Conservation (phyloP, 768 basidiomycete genomes). For the Leucosporidium creatinivorum region DNA sequence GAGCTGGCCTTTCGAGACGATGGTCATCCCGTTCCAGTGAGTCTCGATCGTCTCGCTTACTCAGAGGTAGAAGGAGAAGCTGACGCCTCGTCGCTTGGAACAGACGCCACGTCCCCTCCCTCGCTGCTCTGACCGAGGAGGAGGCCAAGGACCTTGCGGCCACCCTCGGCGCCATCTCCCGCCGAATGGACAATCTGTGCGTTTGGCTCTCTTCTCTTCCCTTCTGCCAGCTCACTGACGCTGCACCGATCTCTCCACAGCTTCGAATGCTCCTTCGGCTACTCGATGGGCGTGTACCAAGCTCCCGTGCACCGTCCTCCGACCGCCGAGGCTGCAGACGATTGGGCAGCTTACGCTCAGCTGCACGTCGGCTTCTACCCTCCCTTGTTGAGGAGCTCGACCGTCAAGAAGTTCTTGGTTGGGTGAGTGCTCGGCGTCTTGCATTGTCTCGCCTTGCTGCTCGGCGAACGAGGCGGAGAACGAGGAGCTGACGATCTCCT, state of each 20-base stretch:
- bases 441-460: not conserved
- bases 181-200: conserved; percentile 40
- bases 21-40: conserved; percentile 39
- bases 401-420: conserved; percentile 78
- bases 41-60: not conserved
- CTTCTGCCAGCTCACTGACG: conserved; percentile 44
- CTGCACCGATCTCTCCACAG: conserved; percentile 63
- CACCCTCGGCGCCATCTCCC: conserved; percentile 45
- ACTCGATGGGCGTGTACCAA: conserved; percentile 93
- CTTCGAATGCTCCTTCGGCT: conserved; percentile 75
- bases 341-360: conserved; percentile 57
- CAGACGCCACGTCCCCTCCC: conserved; percentile 66
- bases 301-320: conserved; percentile 47
- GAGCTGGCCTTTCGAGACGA: conserved; percentile 80
- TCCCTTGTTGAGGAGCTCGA: conserved; percentile 71
- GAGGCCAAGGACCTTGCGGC: conserved; percentile 63
- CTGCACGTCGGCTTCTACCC: conserved; percentile 82
- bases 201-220: not conserved
- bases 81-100: conserved; percentile 47
- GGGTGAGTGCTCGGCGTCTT: conserved; percentile 58
- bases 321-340: conserved; percentile 32
- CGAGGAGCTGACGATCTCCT: not conserved
- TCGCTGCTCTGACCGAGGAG: conserved; percentile 53
- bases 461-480: not conserved
- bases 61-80: not conserved